Base-by-base conservation (phyloP, 2,329 filamentous ascomycete species). In the Gyromitra esculenta region DNA sequence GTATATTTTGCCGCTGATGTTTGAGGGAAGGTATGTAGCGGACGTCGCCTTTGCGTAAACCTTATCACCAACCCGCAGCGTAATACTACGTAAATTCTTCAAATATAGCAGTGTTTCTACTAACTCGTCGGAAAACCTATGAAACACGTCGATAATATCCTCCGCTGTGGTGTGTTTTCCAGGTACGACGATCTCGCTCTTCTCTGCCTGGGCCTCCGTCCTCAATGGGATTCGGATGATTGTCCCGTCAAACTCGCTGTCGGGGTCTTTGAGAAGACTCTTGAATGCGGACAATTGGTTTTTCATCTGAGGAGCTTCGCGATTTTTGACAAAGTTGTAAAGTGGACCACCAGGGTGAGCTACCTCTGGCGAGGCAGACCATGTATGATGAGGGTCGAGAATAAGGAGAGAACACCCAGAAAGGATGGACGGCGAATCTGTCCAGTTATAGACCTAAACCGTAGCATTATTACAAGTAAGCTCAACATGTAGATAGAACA, bases 221-320 rank as follows among this genome's bases (percentile, higher is more conserved):
- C 83, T 81, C 3, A 84, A 60, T 1, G 82, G 83, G 37, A 84
- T 80, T 2, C 82, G 81, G 37, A 84, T 83, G 7, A 83, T 78
- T 1, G 83, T 83, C 11, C 82, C 82, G 13, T 81, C 65, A 6
- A 82, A 73, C 1, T 56, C 54, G 9, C 75, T 37, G 21, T 79
- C 72, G 15, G 73, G 45, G 9, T 78, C 41, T 2, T 76, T 9
- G n/a, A 81, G 66, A 35, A 82, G 52, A 13, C 67, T 70, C 8
- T 69, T 62, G 59, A 82, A 83, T 13, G 81, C 80, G 15, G 73
- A 66, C 77, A 84, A 78, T 6, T 83, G 82, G 25, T 81, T 82
- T 43, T 79, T 65, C n/a, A 83, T 82, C 21, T 76, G 76, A 4
- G 37, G 39, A 18, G 79, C 76, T 0, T 75, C 67, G 7, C 68